phyloP scores from a whole-genome alignment of 371 early-diverging fungal genomes.

The Mucor circinelloides region DNA sequence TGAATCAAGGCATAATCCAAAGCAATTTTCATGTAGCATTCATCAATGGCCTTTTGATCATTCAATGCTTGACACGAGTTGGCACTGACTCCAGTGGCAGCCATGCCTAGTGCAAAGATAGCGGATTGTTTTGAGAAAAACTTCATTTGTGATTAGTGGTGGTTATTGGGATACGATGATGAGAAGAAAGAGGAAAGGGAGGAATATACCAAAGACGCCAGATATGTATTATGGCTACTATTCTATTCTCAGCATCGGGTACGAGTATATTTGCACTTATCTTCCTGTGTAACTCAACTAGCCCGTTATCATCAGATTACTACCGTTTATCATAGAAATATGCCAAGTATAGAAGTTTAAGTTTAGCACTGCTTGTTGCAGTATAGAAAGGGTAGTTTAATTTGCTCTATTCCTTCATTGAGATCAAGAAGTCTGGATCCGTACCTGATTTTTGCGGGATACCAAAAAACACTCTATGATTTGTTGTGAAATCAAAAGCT shows the following conservation, averaged over 20 bases:
- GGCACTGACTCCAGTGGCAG: neutral
- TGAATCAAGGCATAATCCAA: conserved; percentile 35
- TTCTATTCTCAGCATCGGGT: neutral
- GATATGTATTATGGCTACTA: neutral
- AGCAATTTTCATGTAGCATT: conserved; percentile 38
- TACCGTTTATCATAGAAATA: neutral
- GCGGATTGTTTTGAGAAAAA: neutral
- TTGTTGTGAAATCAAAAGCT: neutral
- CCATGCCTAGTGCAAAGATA: neutral
- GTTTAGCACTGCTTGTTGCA: too few relatives aligned
- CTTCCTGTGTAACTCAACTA: neutral
- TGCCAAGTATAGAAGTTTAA: too few relatives aligned
- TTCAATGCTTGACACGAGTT: neutral
- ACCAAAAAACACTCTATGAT: neutral
- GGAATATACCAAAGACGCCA: neutral
- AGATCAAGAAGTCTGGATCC: too few relatives aligned
- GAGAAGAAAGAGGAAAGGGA: neutral
- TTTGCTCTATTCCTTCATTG: too few relatives aligned
- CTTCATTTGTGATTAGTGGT: neutral
- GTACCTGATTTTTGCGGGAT: too few relatives aligned
- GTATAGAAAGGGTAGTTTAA: too few relatives aligned
- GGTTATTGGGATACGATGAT: too few relatives aligned
- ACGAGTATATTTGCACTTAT: neutral
- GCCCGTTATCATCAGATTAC: neutral
- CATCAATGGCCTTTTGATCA: conserved; percentile 22